phyloP scores from a whole-genome alignment of 139 green algal genomes.

The Raphidocelis subcapitata region DNA sequence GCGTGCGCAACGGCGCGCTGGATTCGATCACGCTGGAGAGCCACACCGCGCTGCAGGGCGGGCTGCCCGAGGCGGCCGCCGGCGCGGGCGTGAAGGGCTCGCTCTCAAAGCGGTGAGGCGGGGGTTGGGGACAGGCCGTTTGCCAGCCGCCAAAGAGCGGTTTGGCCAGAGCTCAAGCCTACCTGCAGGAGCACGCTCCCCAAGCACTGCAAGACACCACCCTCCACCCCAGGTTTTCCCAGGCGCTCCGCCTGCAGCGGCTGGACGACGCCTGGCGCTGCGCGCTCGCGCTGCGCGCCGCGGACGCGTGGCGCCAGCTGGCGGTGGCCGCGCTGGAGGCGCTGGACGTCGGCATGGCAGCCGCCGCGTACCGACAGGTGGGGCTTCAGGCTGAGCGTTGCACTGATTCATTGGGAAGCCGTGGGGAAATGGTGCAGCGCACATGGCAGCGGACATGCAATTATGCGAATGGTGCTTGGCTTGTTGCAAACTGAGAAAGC shows the following conservation, averaged over 20 bases:
- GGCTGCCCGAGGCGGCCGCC: slow-evolving; percentile 12
- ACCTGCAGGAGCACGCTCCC: neutral
- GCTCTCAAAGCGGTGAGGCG: neutral
- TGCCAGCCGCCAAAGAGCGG: neutral
- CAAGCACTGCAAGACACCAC: too few relatives aligned
- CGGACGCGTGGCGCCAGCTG: slow-evolving; percentile 54
- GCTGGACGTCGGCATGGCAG: slow-evolving; percentile 65
- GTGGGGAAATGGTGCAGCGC: too few relatives aligned
- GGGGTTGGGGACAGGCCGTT: neutral
- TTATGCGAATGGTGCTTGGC: too few relatives aligned
- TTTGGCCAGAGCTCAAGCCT: neutral
- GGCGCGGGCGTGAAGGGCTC: slow-evolving; percentile 5
- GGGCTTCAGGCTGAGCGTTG: too few relatives aligned
- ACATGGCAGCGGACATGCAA: too few relatives aligned
- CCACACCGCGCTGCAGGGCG: slow-evolving; percentile 44
- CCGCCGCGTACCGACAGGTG: slow-evolving; percentile 52
- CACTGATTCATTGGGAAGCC: too few relatives aligned
- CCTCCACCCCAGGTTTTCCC: slow-evolving; percentile 35
- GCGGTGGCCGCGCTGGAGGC: slow-evolving; percentile 51
- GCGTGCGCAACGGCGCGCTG: slow-evolving; percentile 53
- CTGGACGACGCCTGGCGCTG: slow-evolving; percentile 51
- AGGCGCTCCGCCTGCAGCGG: slow-evolving; percentile 42
- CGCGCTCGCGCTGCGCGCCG: slow-evolving; percentile 40
- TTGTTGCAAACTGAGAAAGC: too few relatives aligned
- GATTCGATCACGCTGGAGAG: slow-evolving; percentile 48